Evolutionary conservation across 2,329 filamentous ascomycete species (phyloP).

Genomic region (Macrophomina phaseolina): DNA sequence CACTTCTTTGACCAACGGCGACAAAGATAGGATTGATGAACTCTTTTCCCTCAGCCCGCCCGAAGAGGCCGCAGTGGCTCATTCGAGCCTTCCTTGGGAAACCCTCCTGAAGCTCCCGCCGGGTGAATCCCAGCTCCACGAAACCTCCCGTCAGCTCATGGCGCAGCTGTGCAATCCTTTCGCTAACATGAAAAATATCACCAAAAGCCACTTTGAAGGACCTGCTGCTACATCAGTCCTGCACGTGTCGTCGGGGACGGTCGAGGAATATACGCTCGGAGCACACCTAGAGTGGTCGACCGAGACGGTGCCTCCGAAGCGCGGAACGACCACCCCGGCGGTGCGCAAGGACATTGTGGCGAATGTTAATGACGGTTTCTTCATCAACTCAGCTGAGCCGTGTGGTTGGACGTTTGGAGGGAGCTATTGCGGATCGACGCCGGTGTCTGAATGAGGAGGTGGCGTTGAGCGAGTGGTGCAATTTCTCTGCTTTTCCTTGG

Average conservation of each 20-base stretch:
- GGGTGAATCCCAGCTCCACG: slow-evolving; percentile 29
- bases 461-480: not conserved
- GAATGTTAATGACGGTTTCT: not conserved
- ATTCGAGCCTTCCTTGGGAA: slow-evolving; percentile 22
- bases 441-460: not conserved
- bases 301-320: not conserved
- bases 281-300: not conserved
- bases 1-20: not conserved
- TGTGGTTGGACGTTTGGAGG: not conserved
- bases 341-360: not conserved
- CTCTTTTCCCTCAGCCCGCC: not conserved
- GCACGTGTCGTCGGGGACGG: not conserved
- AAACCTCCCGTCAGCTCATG: slow-evolving; percentile 30
- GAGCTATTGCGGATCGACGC: not conserved
- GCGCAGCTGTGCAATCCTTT: slow-evolving; percentile 31
- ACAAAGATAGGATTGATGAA: not conserved
- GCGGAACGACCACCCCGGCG: not conserved
- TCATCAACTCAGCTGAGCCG: not conserved
- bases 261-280: not conserved
- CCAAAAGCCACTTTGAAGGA: not conserved
- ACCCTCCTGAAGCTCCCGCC: slow-evolving; percentile 29
- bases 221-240: not conserved
- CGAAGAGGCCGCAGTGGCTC: not conserved
- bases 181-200: not conserved
- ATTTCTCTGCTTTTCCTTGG: too few species aligned